Percentiles rank a stretch among this genome's conserved stretches.
Conservation (phyloP, 1,139 yeast genomes). For the Blastobotrys buckinghamii region DNA sequence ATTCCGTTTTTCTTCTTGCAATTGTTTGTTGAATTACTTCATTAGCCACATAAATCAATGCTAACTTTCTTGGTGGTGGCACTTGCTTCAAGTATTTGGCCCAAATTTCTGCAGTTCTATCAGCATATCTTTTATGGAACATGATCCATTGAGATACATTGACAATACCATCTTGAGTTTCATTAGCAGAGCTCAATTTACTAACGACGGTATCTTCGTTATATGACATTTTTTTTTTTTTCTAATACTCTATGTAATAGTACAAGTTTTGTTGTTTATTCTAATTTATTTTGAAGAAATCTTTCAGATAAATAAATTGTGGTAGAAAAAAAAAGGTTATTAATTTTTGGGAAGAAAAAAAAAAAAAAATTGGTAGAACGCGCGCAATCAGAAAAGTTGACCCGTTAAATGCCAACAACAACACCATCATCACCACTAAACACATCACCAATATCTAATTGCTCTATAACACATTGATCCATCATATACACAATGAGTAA, state of each 20-base stretch:
- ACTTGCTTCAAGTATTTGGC: constrained; percentile 38
- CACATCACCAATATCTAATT: background rate
- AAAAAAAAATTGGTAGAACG: background rate
- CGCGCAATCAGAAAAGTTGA: too few relatives aligned
- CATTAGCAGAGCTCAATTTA: constrained; percentile 59
- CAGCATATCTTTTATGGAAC: constrained; percentile 66
- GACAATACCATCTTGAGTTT: constrained; percentile 78
- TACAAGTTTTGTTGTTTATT: too few relatives aligned
- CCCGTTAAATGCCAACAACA: background rate
- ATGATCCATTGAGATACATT: constrained; percentile 78
- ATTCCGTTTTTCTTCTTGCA: constrained; percentile 56
- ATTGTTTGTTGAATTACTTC: constrained; percentile 81
- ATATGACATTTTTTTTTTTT: constrained; percentile 58
- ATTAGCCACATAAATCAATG: constrained; percentile 67
- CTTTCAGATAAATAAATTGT: too few relatives aligned
- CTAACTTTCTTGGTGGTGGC: constrained; percentile 45
- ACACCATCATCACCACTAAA: background rate
- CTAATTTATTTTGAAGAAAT: too few relatives aligned
- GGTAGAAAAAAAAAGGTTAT: too few relatives aligned
- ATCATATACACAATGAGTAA: constrained; percentile 43
- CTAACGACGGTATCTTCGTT: constrained; percentile 43
- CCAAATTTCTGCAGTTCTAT: constrained; percentile 61
- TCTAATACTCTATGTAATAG: too few relatives aligned
- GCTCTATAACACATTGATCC: too few relatives aligned
- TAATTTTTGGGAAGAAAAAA: background rate